Conservation (phyloP, 331 rosid species). For the Spiraea crenata region DNA sequence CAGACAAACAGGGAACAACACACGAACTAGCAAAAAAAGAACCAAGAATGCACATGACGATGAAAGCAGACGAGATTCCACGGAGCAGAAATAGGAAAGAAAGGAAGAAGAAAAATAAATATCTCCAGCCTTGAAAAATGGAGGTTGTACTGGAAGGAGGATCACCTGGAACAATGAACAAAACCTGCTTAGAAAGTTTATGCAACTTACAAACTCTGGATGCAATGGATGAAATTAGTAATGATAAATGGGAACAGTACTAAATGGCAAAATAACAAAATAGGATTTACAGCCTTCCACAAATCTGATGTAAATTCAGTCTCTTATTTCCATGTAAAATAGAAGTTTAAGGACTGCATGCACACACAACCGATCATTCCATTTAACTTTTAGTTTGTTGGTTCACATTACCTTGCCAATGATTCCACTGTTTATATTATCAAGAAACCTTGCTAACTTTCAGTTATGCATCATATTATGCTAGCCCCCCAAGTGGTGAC, state of each 20-base stretch:
- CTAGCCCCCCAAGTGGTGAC: background rate
- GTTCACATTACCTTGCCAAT: background rate
- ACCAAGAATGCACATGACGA: background rate
- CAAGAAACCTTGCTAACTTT: background rate
- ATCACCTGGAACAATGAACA: slow-evolving; percentile 39
- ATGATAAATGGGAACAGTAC: background rate
- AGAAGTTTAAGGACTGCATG: background rate
- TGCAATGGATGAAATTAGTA: background rate
- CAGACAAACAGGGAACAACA: background rate
- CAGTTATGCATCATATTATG: background rate
- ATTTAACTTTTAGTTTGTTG: background rate
- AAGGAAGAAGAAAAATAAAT: background rate
- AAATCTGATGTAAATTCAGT: background rate
- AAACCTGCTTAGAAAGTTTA: background rate
- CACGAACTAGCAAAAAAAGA: background rate
- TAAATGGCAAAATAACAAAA: background rate
- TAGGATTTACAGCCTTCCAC: background rate
- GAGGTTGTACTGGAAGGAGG: slow-evolving; percentile 34
- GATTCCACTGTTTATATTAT: background rate
- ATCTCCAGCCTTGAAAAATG: slow-evolving; percentile 46
- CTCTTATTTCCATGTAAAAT: background rate
- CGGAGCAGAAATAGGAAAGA: background rate
- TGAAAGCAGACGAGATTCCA: background rate
- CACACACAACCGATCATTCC: background rate
- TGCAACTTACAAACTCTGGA: background rate